Conservation (phyloP, 78 protist species). For the Monosiga brevicollis region DNA sequence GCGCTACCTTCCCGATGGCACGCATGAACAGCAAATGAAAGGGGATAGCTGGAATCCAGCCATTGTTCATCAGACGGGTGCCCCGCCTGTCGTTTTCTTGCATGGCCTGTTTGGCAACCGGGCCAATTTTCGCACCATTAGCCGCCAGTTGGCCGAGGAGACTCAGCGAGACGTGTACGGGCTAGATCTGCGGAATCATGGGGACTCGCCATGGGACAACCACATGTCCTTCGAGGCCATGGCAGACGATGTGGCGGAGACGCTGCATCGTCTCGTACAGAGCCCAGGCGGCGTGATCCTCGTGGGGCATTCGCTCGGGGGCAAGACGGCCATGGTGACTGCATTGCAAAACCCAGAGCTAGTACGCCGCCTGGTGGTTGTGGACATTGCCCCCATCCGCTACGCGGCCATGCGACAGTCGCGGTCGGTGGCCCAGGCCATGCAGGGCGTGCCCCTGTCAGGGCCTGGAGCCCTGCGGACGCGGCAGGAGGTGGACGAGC, state of each 20-base stretch:
- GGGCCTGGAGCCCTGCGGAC: not conserved
- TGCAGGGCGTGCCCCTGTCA: not conserved
- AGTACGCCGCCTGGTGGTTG: not conserved
- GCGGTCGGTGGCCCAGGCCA: not conserved
- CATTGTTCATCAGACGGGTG: too few relatives aligned
- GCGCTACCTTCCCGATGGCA: too few relatives aligned
- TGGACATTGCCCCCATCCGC: not conserved
- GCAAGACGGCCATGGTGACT: constrained; percentile 8
- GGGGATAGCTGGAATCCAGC: too few relatives aligned
- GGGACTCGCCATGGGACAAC: constrained; percentile 2
- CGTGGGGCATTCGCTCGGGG: constrained; percentile 20
- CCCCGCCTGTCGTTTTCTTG: constrained; percentile 9
- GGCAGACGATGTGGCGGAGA: constrained; percentile 8
- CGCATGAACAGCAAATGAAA: too few relatives aligned
- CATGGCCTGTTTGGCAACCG: constrained; percentile 17
- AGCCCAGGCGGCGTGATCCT: not conserved
- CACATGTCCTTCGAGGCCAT: not conserved
- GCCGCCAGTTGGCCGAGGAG: not conserved
- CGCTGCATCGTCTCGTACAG: not conserved
- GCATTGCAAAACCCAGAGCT: constrained; percentile 6
- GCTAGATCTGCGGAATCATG: constrained; percentile 32
- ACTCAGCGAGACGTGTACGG: not conserved
- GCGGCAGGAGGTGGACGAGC: not conserved
- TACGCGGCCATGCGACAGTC: not conserved
- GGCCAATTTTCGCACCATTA: not conserved